Conservation (phyloP, 371 early-diverging fungal species). For the Capniomyces stellatus region DNA sequence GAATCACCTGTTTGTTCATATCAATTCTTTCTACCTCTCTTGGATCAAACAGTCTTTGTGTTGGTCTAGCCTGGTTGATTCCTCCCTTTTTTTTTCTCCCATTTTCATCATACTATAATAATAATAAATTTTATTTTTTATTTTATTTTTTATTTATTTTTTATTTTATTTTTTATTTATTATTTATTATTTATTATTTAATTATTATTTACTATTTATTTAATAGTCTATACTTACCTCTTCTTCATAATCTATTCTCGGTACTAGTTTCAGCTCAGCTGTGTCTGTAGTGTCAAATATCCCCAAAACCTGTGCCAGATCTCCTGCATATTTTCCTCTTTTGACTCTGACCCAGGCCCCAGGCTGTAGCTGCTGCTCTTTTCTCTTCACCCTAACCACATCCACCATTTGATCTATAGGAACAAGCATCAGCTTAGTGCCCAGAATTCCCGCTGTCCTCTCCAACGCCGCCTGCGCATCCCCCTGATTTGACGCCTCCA, state of each 20-base stretch:
- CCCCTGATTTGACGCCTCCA: constrained; percentile 77
- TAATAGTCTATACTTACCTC: constrained; percentile 10
- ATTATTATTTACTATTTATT: too few species aligned
- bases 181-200: too few species aligned
- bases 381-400: constrained; percentile 58
- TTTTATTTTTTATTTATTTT: too few species aligned
- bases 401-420: constrained; percentile 94
- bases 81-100: constrained; percentile 33
- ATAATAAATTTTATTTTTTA: too few species aligned
- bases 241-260: constrained; percentile 41
- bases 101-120: constrained; percentile 8
- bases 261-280: constrained; percentile 72
- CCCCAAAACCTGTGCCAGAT: constrained; percentile 80
- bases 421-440: constrained; percentile 61
- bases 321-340: constrained; percentile 91
- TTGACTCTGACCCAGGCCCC: constrained; percentile 86
- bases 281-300: constrained; percentile 59
- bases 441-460: constrained; percentile 59
- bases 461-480: constrained; percentile 42
- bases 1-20: constrained; percentile 24
- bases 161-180: too few species aligned
- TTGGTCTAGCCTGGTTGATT: constrained; percentile 29
- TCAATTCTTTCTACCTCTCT: constrained; percentile 34
- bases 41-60: constrained; percentile 59
- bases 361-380: constrained; percentile 32